Percentiles rank a stretch among this genome's conserved stretches.
Conservation (phyloP, 148 eudicot species). For the Arctostaphylos glauca region DNA sequence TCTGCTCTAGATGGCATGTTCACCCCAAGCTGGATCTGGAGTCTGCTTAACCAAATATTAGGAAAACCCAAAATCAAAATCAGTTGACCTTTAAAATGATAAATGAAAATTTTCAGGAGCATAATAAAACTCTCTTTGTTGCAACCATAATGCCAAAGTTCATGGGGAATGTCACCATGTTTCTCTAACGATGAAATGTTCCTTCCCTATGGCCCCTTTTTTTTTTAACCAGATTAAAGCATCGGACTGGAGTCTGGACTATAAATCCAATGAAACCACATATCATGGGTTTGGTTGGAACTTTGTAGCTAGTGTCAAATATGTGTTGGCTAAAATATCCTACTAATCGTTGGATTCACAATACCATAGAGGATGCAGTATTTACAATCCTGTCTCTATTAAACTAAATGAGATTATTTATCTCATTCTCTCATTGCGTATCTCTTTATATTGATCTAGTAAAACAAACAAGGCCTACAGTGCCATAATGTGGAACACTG, state of each 20-base stretch:
- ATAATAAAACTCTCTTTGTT: not conserved
- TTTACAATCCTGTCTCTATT: not conserved
- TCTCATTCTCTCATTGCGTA: not conserved
- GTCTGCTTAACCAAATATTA: slow-evolving; percentile 37
- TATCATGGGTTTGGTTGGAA: not conserved
- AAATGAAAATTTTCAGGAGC: not conserved
- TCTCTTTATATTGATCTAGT: not conserved
- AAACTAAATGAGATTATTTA: not conserved
- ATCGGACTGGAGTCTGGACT: not conserved
- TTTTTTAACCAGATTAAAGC: not conserved
- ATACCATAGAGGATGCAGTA: not conserved
- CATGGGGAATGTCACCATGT: not conserved
- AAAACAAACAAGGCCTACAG: not conserved
- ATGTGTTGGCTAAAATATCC: too few relatives aligned
- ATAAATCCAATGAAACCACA: not conserved
- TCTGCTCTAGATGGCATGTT: too few relatives aligned
- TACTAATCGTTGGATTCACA: not conserved
- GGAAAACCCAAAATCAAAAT: not conserved
- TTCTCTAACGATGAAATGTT: not conserved
- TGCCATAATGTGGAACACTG: not conserved
- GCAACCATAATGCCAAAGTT: not conserved
- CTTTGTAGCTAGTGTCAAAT: not conserved
- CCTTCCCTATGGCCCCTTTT: not conserved
- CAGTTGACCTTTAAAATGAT: not conserved
- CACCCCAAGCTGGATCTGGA: slow-evolving; percentile 43